Base-by-base conservation (phyloP, 768 basidiomycete genomes). In the Kwoniella sp. region DNA sequence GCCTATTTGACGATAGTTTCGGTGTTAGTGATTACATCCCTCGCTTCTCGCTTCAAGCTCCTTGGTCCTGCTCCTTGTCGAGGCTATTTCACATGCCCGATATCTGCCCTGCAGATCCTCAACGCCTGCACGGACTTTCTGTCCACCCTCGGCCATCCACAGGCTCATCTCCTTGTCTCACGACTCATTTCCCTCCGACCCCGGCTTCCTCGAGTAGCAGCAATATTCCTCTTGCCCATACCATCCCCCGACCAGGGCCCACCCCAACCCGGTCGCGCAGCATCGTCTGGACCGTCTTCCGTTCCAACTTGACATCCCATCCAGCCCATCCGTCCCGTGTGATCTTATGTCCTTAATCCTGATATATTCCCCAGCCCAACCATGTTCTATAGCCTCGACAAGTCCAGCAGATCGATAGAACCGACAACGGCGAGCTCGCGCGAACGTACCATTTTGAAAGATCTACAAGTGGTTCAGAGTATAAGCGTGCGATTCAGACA, bases 1-100 rank as follows among this genome's bases (percentile, higher is more conserved):
- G 80, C 80, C 80, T 81, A 64, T 13, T 26, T 22, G 9, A 17
- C 13, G 25, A 55, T 19, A 25, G 33, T 60, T 12, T 51, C 30
- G 40, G 46, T 22, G 54, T 64, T 26, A 64, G 62, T 50, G 40
- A 24, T 36, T 33, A 17, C 27, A 26, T 49, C n/a, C n/a, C n/a
- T n/a, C 33, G 33, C 33, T 33, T 33, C 56, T 30, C 13, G 10
- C n/a, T 29, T 24, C 24, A 2, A 33, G 33, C 13, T 33, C 33
- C 33, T 6, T 33, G 33, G 33, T 33, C 33, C 7, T 33, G 33
- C 7, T 33, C 33, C 7, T 6, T 33, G 33, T 33, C 33, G 33
- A 33, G 33, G 33, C 33, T 33, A 33, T 33, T 5, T 33, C 7
- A 6, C 33, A 33, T 13, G 5, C 33, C 33, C 13, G 33, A n/a